phyloP scores from a whole-genome alignment of 2,329 filamentous ascomycete species.

The Neoascochyta sp. region DNA sequence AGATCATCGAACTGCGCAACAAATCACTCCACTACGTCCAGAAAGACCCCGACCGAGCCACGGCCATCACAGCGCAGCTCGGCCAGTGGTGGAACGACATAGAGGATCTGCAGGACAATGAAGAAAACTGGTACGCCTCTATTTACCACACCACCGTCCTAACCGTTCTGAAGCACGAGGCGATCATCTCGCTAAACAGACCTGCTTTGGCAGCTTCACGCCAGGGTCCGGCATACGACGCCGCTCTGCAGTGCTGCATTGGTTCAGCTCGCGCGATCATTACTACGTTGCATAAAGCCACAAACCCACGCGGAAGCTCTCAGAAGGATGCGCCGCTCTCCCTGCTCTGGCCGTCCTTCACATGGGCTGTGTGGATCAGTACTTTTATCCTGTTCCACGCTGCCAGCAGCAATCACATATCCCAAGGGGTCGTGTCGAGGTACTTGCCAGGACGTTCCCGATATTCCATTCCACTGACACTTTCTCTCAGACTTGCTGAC shows the following conservation, averaged over 20 bases:
- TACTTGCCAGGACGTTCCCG: too few species aligned
- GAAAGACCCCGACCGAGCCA: constrained; percentile 43
- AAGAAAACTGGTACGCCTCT: constrained; percentile 18
- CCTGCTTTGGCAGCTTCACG: constrained; percentile 49
- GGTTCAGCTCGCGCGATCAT: constrained; percentile 50
- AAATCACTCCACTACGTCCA: constrained; percentile 49
- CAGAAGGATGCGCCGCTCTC: constrained; percentile 24
- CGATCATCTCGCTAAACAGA: constrained; percentile 51
- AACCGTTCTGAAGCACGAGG: constrained; percentile 48
- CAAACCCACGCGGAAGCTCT: constrained; percentile 9
- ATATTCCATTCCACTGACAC: too few species aligned
- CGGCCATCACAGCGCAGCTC: constrained; percentile 49
- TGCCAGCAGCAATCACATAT: constrained; percentile 46
- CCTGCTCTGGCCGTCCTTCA: constrained; percentile 51
- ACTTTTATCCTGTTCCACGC: constrained; percentile 52
- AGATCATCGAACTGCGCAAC: constrained; percentile 53
- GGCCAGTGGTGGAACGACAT: constrained; percentile 54
- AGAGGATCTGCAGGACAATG: constrained; percentile 47
- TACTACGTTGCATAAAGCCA: constrained; percentile 38
- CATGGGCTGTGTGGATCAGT: constrained; percentile 54
- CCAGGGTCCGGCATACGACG: constrained; percentile 45
- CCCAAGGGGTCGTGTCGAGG: constrained; percentile 40
- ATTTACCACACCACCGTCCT: constrained; percentile 44
- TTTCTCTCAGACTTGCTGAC: constrained; percentile 21
- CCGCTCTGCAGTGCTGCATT: constrained; percentile 52